phyloP scores from a whole-genome alignment of 257 asterid genomes.

The Solanum tacnaense region DNA sequence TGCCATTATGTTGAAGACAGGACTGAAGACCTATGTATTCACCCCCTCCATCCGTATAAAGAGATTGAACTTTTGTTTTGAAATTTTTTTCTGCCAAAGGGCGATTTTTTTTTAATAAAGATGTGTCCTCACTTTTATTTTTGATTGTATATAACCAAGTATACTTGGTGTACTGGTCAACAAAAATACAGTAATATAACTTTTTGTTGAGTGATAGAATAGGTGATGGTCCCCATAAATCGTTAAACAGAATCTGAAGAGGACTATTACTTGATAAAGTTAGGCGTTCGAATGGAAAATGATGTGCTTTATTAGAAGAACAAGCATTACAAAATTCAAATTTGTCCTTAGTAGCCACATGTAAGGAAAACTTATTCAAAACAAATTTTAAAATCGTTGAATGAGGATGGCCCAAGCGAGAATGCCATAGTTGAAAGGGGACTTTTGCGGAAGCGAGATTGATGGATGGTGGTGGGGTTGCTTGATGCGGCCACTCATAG shows the following conservation, averaged over 20 bases:
- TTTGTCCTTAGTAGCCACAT: background rate
- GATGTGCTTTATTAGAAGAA: background rate
- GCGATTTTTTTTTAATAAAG: rapidly evolving
- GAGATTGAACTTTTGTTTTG: no score
- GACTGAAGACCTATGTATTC: background rate
- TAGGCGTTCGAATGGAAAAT: background rate
- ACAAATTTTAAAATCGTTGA: no score
- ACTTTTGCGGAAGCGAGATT: background rate
- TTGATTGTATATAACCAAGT: background rate
- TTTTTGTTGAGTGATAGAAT: background rate
- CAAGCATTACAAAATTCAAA: background rate
- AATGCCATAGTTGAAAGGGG: background rate
- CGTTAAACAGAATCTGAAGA: rapidly evolving
- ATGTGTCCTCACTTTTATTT: background rate
- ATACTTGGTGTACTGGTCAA: background rate
- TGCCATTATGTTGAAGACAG: no score
- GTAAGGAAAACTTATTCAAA: background rate
- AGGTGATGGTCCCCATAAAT: background rate
- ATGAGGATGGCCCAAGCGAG: background rate
- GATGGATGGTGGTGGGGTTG: no score
- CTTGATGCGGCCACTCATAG: no score
- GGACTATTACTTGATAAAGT: background rate
- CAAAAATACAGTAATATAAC: no score
- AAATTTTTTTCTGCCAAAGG: background rate
- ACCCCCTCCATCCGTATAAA: background rate